Conservation (phyloP, 257 asterid species). For the Paulownia fortunei region DNA sequence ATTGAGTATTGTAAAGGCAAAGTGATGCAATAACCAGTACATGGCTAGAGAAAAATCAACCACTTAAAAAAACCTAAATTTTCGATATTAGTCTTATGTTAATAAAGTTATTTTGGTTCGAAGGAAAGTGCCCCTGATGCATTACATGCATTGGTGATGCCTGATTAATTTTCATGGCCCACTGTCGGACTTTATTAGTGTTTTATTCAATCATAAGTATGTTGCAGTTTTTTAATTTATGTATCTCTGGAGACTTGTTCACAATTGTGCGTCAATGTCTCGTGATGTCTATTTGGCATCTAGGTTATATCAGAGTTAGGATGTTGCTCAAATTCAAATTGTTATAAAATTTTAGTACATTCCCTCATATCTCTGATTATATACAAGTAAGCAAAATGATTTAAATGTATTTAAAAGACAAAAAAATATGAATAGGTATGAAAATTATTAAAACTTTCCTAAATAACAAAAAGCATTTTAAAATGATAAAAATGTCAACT, state of each 20-base stretch:
- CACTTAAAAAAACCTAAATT: constrained; percentile 15
- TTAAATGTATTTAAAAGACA: no score
- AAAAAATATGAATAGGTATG: no score
- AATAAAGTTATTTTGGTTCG: not conserved
- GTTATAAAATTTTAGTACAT: no score
- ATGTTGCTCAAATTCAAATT: no score
- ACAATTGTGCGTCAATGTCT: not conserved
- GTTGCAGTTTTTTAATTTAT: not conserved
- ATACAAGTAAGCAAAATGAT: no score
- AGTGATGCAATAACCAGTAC: not conserved
- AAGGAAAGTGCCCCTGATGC: not conserved
- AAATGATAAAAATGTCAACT: no score
- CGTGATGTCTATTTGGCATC: not conserved
- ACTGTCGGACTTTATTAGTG: not conserved
- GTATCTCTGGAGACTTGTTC: not conserved
- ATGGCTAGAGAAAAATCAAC: not conserved
- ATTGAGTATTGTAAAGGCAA: not conserved
- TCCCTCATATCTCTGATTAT: no score
- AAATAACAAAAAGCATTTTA: no score
- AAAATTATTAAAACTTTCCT: no score
- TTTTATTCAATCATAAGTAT: not conserved
- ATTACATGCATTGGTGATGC: not conserved
- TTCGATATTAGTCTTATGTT: not conserved
- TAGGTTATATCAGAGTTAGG: not conserved
- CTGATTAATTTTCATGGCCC: not conserved